phyloP scores from a whole-genome alignment of 768 basidiomycete genomes.

The Boletellus ananiceps region DNA sequence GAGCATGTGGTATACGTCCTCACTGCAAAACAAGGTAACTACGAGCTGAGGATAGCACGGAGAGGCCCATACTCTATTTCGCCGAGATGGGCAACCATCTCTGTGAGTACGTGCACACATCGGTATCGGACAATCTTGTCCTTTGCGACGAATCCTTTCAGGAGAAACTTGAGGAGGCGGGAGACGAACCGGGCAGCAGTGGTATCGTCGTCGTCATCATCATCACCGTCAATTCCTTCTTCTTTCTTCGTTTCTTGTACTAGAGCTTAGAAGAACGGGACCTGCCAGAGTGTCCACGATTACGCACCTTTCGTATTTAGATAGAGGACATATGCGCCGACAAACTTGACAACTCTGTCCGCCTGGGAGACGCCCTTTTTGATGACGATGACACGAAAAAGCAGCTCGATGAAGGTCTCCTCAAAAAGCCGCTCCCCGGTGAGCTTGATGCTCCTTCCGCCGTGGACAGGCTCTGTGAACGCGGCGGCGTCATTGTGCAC shows the following conservation, averaged over 20 bases:
- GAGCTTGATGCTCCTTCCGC: slow-evolving; percentile 49
- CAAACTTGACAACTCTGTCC: slow-evolving; percentile 78
- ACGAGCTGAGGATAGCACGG: background rate
- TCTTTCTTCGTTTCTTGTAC: slow-evolving; percentile 35
- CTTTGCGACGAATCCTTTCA: slow-evolving; percentile 77
- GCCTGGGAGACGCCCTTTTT: slow-evolving; percentile 80
- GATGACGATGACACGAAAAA: slow-evolving; percentile 56
- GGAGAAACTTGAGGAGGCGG: slow-evolving; percentile 63
- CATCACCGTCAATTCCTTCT: slow-evolving; percentile 40
- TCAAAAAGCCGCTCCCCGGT: slow-evolving; percentile 78
- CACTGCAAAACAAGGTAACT: slow-evolving; percentile 41
- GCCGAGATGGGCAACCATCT: slow-evolving; percentile 76
- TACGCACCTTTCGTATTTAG: slow-evolving; percentile 69
- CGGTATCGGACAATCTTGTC: slow-evolving; percentile 86
- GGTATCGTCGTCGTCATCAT: slow-evolving; percentile 62
- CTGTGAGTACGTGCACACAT: slow-evolving; percentile 67
- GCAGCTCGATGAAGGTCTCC: slow-evolving; percentile 53
- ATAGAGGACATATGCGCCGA: slow-evolving; percentile 72
- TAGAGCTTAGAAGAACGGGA: slow-evolving; percentile 12
- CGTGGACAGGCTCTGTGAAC: slow-evolving; percentile 45
- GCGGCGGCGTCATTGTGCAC: slow-evolving; percentile 63
- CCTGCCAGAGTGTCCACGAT: background rate
- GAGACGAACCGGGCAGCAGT: slow-evolving; percentile 64
- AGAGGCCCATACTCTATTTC: slow-evolving; percentile 68
- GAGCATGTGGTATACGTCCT: slow-evolving; percentile 65